phyloP scores from a whole-genome alignment of 2,329 filamentous ascomycete genomes.

The Epicoccum sorghinum region DNA sequence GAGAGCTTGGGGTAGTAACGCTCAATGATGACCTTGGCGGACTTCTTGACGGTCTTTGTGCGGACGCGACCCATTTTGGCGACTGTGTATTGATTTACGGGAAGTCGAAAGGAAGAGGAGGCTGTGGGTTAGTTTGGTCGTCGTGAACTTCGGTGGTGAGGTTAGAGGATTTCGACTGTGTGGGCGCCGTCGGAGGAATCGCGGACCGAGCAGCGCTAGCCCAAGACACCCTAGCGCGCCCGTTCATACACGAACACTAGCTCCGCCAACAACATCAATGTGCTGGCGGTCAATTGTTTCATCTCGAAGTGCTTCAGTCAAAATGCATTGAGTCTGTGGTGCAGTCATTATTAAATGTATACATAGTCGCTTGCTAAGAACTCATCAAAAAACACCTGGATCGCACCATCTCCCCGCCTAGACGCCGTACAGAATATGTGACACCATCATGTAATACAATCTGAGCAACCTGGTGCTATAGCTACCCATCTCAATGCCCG shows the following conservation, averaged over 20 bases:
- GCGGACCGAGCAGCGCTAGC: slow-evolving; percentile 4
- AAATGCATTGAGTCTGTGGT: too few relatives aligned
- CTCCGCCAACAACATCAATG: not conserved
- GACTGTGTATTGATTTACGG: slow-evolving; percentile 34
- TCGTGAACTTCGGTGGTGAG: slow-evolving; percentile 22
- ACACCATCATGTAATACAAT: not conserved
- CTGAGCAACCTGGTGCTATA: not conserved
- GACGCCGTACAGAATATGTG: not conserved
- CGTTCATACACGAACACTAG: not conserved
- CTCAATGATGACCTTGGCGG: slow-evolving; percentile 99
- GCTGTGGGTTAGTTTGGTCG: slow-evolving; percentile 39
- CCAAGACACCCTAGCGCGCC: not conserved
- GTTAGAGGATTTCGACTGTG: slow-evolving; percentile 18
- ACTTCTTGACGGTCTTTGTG: slow-evolving; percentile 75
- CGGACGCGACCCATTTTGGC: slow-evolving; percentile 63
- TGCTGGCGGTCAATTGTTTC: not conserved
- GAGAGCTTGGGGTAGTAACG: slow-evolving; percentile 83
- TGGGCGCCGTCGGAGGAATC: slow-evolving; percentile 8
- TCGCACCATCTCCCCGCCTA: not conserved
- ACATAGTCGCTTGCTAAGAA: slow-evolving; percentile 25
- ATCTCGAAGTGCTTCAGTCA: too few relatives aligned
- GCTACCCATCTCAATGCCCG: slow-evolving; percentile 1
- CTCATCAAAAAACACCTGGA: not conserved
- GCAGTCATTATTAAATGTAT: not conserved
- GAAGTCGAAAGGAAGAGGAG: slow-evolving; percentile 32